Conservation (phyloP, 1,284 basidiomycete species). For the Vanrija humicola region DNA sequence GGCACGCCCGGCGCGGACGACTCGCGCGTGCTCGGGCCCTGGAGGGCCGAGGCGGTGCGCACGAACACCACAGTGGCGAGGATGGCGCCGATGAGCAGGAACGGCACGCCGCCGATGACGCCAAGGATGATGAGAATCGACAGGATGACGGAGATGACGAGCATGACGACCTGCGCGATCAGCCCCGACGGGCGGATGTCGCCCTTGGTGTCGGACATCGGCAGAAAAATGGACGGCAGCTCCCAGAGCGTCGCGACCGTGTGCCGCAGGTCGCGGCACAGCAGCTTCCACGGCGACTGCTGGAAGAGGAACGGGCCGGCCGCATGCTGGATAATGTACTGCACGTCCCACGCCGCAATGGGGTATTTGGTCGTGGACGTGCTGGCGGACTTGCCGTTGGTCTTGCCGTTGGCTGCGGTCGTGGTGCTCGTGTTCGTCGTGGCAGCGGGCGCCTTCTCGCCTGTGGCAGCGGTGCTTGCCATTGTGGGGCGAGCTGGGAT, state of each 20-base stretch:
- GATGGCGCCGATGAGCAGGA: background rate
- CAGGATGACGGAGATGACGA: constrained; percentile 17
- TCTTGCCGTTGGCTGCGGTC: too few species aligned
- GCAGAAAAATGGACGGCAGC: constrained; percentile 19
- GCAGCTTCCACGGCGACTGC: constrained; percentile 2
- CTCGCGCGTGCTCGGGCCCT: too few species aligned
- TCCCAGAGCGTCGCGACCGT: constrained; percentile 7
- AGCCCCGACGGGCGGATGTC: constrained; percentile 16
- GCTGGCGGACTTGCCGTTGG: too few species aligned
- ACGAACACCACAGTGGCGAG: background rate
- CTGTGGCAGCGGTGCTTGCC: too few species aligned
- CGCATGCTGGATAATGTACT: background rate
- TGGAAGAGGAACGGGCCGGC: constrained; percentile 4
- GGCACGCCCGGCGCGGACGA: background rate
- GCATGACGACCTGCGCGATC: constrained; percentile 14
- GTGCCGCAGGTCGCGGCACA: constrained; percentile 12
- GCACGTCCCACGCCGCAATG: constrained; percentile 15
- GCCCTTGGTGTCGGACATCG: background rate
- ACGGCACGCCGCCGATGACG: background rate
- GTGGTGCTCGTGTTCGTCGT: too few species aligned
- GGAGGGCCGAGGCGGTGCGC: too few species aligned
- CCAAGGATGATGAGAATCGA: constrained; percentile 6
- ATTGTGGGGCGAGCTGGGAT: too few species aligned
- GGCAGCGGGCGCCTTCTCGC: too few species aligned
- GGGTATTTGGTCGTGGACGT: background rate